Percentiles rank a stretch among this genome's conserved stretches.
Evolutionary conservation across 805 yeast genomes (phyloP).

Genomic region (Teunomyces kruisii): DNA sequence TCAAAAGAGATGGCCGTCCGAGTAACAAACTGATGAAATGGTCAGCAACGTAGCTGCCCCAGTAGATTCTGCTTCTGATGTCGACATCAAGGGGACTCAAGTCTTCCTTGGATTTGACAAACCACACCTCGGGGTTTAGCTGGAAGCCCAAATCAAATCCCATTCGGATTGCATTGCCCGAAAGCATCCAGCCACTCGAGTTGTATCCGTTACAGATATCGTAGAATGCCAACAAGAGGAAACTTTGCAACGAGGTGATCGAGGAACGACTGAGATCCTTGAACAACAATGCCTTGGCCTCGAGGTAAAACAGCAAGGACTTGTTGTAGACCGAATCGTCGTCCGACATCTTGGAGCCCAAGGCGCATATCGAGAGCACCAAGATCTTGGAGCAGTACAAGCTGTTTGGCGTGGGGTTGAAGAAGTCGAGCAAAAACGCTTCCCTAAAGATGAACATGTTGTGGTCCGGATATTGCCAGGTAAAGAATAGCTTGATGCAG

Average conservation of each 20-base stretch:
- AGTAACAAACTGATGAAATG: constrained; percentile 58
- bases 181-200: constrained; percentile 61
- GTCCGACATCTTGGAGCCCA: constrained; percentile 54
- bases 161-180: constrained; percentile 62
- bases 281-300: constrained; percentile 45
- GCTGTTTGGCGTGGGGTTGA: constrained; percentile 51
- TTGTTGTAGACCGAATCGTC: constrained; percentile 39
- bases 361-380: constrained; percentile 56
- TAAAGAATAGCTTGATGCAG: constrained; percentile 48
- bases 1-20: constrained; percentile 58
- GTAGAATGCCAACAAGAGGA: constrained; percentile 57
- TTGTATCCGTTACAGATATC: constrained; percentile 61
- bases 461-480: constrained; percentile 67
- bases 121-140: constrained; percentile 61
- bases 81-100: constrained; percentile 52
- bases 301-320: constrained; percentile 46
- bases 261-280: constrained; percentile 46
- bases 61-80: constrained; percentile 58
- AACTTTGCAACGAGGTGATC: constrained; percentile 58
- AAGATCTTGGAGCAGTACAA: constrained; percentile 56
- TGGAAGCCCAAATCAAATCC: constrained; percentile 68
- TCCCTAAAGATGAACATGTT: constrained; percentile 64
- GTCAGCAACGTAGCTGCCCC: constrained; percentile 69
- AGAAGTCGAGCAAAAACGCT: constrained; percentile 59
- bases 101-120: constrained; percentile 37